A percentile compares a stretch with the other conserved stretches of the same genome.
These are phyloP conservation scores for Colletotrichum viniferum DNA, from an alignment of 2,329 filamentous ascomycete genomes.

Conservation along the genomic window DNA sequence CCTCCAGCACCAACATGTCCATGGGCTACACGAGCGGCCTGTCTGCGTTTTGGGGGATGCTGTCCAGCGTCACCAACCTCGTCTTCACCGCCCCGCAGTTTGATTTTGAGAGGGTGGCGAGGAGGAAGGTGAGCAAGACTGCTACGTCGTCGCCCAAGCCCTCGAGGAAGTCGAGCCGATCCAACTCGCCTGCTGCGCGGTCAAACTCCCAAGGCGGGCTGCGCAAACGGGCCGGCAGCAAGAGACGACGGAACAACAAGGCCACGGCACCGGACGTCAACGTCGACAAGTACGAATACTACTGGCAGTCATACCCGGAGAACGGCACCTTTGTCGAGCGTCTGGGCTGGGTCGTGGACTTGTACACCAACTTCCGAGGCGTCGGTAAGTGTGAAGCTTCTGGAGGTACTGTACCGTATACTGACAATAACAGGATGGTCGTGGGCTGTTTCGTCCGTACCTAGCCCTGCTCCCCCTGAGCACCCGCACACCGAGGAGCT, in stretches of 20 bases:
- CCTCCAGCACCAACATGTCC: constrained; percentile 57
- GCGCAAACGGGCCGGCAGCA: constrained; percentile 3
- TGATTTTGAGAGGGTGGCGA: constrained; percentile 56
- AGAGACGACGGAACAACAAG: constrained; percentile 1
- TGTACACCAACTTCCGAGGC: constrained; percentile 59
- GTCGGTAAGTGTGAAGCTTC: constrained; percentile 46
- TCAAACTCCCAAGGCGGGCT: not conserved
- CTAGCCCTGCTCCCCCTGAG: constrained; percentile 45
- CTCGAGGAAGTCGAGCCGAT: not conserved
- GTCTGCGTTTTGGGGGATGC: constrained; percentile 52
- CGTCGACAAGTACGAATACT: constrained; percentile 48
- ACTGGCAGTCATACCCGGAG: constrained; percentile 65
- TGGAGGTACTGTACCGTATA: no score
- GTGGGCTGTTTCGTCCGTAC: constrained; percentile 55
- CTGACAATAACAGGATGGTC: constrained; percentile 55
- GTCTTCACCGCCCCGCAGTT: constrained; percentile 61
- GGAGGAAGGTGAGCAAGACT: constrained; percentile 28
- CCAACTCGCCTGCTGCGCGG: not conserved
- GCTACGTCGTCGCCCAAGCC: not conserved
- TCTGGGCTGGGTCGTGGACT: constrained; percentile 60
- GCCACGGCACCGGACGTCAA: constrained; percentile 8
- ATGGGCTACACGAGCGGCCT: constrained; percentile 56
- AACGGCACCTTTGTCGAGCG: constrained; percentile 52
- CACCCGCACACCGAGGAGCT: constrained; percentile 41
- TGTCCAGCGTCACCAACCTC: constrained; percentile 54